Evolutionary conservation across 176 grass and related monocot genomes (phyloP).

Genomic region (Hordeum vulgare): DNA sequence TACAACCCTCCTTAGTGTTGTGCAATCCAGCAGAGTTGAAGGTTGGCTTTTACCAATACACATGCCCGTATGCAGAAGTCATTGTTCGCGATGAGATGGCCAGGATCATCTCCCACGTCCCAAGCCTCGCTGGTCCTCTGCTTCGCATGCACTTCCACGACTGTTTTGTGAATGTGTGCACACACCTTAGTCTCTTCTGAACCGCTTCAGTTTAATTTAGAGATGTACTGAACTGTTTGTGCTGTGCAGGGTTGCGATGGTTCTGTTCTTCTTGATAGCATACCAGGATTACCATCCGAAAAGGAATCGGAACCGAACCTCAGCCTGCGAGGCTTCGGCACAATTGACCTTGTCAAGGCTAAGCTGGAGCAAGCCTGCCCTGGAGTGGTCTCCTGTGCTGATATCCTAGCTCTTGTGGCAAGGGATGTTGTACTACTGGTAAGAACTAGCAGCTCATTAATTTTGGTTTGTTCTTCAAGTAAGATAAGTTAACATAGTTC

Average conservation of each 20-base stretch:
- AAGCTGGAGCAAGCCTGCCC: slow-evolving; percentile 75
- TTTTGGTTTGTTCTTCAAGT: slow-evolving; percentile 1
- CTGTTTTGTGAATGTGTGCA: slow-evolving; percentile 81
- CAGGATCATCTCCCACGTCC: slow-evolving; percentile 40
- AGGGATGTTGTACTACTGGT: slow-evolving; percentile 86
- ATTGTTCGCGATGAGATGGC: slow-evolving; percentile 55
- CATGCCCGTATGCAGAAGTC: slow-evolving; percentile 57
- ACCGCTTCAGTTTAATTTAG: background rate
- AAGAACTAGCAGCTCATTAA: background rate
- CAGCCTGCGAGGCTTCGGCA: slow-evolving; percentile 59
- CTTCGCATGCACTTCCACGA: slow-evolving; percentile 86
- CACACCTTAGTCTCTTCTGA: background rate
- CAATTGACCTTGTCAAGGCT: slow-evolving; percentile 65
- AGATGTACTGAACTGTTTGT: slow-evolving; percentile 4
- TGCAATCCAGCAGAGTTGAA: slow-evolving; percentile 37
- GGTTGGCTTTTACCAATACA: slow-evolving; percentile 63
- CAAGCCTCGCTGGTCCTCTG: slow-evolving; percentile 61
- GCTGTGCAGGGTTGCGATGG: slow-evolving; percentile 73
- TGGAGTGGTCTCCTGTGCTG: slow-evolving; percentile 81
- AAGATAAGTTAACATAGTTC: background rate
- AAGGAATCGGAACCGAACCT: slow-evolving; percentile 60
- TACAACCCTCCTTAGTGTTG: slow-evolving; percentile 27
- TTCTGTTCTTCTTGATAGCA: slow-evolving; percentile 59
- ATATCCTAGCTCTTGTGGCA: slow-evolving; percentile 67
- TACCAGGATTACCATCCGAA: slow-evolving; percentile 40